Evolutionary conservation across 805 yeast species (phyloP), one percentile per base, ranked within the genome.

Genomic region (Tetrapisispora taiwanensis): DNA sequence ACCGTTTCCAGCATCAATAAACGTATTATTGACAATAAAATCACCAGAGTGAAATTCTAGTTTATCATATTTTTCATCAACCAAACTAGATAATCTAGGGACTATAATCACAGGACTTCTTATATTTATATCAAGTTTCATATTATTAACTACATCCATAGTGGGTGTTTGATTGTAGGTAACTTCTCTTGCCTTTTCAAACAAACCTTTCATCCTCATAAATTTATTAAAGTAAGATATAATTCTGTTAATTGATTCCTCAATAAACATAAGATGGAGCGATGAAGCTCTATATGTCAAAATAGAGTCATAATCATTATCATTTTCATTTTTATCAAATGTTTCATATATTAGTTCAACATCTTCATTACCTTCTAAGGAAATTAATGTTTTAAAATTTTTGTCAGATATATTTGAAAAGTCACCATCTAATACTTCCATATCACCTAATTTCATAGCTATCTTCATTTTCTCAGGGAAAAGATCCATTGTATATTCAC

Each of bases 281-380:
- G 95, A 78, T 0, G 95, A 94, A 0, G 94, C 76, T 17, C 77
- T 73, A 36, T 57, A 53, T 15, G 46, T 56, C 13, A 60, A 41
- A 1, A 46, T 27, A 0, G 65, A 60, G 46, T 74, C 76, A 55
- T 74, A 83, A 30, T 58, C 55, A 4, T 73, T 68, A 17, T 70
- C 64, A 1, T 62, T 63, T 39, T 75, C 70, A 8, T 69, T 69
- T 0, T 71, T 67, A 60, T 83, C 92, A 60, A 75, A 82, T 0
- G 96, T 86, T 58, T 88, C 94, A 59, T 89, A 92, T 3, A 74
- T 69, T 50, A 92, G 73, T 58, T 88, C 95, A 0, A 90, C 94
- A 39, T 88, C 69, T 20, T 59, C 63, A 44, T 79, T 74, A 14
- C 88, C 96, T 54, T 85, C 88, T 59, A 92, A 87, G 43, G 81